Evolutionary conservation across 768 basidiomycete species (phyloP).

Genomic region (Amyloporia xantha): DNA sequence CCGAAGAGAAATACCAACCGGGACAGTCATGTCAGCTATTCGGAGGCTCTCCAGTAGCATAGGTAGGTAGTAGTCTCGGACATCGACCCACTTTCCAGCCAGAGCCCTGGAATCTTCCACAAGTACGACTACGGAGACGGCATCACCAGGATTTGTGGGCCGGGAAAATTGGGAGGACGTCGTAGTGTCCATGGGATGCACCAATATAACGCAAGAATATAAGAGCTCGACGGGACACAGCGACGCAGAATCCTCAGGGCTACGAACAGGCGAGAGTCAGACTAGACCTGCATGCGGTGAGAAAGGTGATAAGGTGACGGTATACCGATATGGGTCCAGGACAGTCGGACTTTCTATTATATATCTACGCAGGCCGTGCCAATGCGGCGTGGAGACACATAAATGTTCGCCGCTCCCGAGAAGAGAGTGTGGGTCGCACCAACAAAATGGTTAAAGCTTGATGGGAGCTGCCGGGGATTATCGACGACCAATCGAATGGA

Average conservation of each 20-base stretch:
- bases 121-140: constrained; percentile 24
- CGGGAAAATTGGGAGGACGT: constrained; percentile 16
- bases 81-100: constrained; percentile 20
- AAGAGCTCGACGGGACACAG: background rate
- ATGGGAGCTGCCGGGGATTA: constrained; percentile 19
- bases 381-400: constrained; percentile 5
- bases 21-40: constrained; percentile 14
- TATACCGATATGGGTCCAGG: constrained; percentile 22
- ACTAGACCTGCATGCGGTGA: constrained; percentile 10
- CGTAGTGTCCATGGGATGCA: constrained; percentile 15
- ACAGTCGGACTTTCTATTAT: constrained; percentile 20
- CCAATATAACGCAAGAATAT: constrained; percentile 6
- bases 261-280: no score
- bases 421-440: constrained; percentile 3
- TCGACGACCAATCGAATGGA: constrained; percentile 1
- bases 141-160: constrained; percentile 17
- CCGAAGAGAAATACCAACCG: constrained; percentile 13
- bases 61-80: constrained; percentile 20
- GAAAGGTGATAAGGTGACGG: constrained; percentile 20
- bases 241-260: no score
- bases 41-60: constrained; percentile 20
- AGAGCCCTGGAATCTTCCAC: constrained; percentile 22
- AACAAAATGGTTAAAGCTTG: constrained; percentile 24
- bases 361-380: constrained; percentile 1
- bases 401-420: constrained; percentile 5